Evolutionary conservation across 805 yeast genomes (phyloP).

Genomic region (Candida wancherniae): DNA sequence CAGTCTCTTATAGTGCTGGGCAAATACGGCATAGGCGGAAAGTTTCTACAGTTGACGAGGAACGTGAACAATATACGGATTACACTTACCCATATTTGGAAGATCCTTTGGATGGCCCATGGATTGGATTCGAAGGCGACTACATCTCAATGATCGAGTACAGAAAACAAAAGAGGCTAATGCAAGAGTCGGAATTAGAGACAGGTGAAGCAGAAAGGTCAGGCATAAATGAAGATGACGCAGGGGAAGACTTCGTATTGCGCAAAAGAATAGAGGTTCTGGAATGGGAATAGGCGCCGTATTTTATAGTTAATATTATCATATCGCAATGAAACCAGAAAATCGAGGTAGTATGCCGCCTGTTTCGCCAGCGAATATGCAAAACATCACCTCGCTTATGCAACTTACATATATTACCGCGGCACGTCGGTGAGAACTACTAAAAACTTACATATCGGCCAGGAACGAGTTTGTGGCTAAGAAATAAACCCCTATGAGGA

Average conservation of each 20-base stretch:
- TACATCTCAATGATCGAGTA: constrained; percentile 39
- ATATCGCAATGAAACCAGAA: too few species aligned
- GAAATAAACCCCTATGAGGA: too few species aligned
- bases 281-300: constrained; percentile 16
- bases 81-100: constrained; percentile 47
- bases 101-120: constrained; percentile 50
- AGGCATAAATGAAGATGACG: constrained; percentile 1
- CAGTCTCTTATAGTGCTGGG: constrained; percentile 9
- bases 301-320: too few species aligned
- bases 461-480: too few species aligned
- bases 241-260: constrained; percentile 9
- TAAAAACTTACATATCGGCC: too few species aligned
- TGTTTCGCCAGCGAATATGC: too few species aligned
- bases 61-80: constrained; percentile 46
- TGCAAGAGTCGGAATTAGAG: constrained; percentile 16
- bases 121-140: constrained; percentile 55
- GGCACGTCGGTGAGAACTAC: too few species aligned
- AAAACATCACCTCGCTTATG: too few species aligned
- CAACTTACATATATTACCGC: too few species aligned
- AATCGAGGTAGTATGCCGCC: too few species aligned
- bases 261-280: constrained; percentile 15
- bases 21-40: constrained; percentile 26
- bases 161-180: constrained; percentile 7
- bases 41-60: constrained; percentile 52
- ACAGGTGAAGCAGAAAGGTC: constrained; percentile 13